These are phyloP conservation scores for Saccharomycopsis malanga DNA, from an alignment of 805 yeast genomes.

Conservation along the genomic window DNA sequence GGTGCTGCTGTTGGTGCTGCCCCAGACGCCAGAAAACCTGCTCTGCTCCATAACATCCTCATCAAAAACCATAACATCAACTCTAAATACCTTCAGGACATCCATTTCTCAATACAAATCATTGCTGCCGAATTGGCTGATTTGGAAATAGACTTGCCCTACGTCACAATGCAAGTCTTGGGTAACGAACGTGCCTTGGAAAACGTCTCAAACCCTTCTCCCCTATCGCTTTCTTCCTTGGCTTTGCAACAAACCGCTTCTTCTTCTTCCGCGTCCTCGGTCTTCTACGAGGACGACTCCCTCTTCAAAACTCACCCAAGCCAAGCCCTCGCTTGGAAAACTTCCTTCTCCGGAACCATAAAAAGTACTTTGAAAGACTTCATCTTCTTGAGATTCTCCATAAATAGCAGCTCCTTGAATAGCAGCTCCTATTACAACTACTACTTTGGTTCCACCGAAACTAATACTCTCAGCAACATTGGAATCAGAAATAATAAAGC, in stretches of 20 bases:
- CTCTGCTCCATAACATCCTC: conserved; percentile 24
- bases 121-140: conserved; percentile 86
- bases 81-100: conserved; percentile 6
- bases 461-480: neutral
- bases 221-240: neutral
- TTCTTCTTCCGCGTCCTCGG: neutral
- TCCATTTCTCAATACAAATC: conserved; percentile 35
- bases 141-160: conserved; percentile 5
- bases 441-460: conserved; percentile 25
- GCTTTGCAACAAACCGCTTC: no score
- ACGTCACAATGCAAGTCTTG: conserved; percentile 10
- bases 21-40: no score
- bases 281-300: conserved; percentile 23
- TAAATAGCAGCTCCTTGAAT: conserved; percentile 33
- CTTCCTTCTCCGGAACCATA: conserved; percentile 37
- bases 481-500: conserved; percentile 42
- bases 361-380: conserved; percentile 36
- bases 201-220: neutral
- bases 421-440: conserved; percentile 29
- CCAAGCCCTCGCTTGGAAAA: conserved; percentile 72
- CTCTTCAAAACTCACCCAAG: conserved; percentile 58
- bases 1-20: conserved; percentile 19
- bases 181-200: conserved; percentile 6
- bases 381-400: conserved; percentile 49
- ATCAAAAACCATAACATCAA: conserved; percentile 15